phyloP scores from a whole-genome alignment of 2,329 filamentous ascomycete genomes.

The Cladophialophora chaetospira region DNA sequence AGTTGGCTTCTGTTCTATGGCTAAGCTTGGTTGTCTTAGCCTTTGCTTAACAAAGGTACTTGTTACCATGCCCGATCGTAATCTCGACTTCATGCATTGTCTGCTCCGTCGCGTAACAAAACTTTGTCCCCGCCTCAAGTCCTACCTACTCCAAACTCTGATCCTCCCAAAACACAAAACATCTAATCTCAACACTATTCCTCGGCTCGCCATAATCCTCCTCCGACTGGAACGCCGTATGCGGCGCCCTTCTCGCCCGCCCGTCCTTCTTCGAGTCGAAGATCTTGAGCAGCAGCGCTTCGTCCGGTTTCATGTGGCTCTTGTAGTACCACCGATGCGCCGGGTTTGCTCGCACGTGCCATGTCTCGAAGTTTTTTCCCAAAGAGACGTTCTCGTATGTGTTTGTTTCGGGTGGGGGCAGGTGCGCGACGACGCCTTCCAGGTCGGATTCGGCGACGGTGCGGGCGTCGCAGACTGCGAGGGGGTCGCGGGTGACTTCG shows the following conservation, averaged over 20 bases:
- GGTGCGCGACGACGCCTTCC: slow-evolving; percentile 51
- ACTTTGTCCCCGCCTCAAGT: background rate
- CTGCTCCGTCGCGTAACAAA: too few relatives aligned
- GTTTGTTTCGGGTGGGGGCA: slow-evolving; percentile 41
- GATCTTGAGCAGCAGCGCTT: slow-evolving; percentile 62
- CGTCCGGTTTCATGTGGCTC: slow-evolving; percentile 51
- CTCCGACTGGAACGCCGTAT: slow-evolving; percentile 56
- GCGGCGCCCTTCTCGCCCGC: slow-evolving; percentile 52
- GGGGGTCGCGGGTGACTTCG: slow-evolving; percentile 54
- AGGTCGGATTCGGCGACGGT: slow-evolving; percentile 55
- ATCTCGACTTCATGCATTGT: too few relatives aligned
- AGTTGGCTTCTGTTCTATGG: too few relatives aligned
- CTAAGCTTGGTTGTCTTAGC: too few relatives aligned
- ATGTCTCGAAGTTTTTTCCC: slow-evolving; percentile 51
- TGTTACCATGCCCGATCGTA: too few relatives aligned
- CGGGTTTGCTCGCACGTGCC: slow-evolving; percentile 43
- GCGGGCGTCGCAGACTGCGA: slow-evolving; percentile 54
- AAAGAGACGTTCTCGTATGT: background rate
- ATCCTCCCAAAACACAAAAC: slow-evolving; percentile 30
- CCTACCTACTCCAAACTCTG: slow-evolving; percentile 2
- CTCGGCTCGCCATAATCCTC: slow-evolving; percentile 44
- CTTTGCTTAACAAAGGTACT: too few relatives aligned
- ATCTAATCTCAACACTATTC: slow-evolving; percentile 60
- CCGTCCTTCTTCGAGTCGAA: slow-evolving; percentile 61
- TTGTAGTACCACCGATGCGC: slow-evolving; percentile 57